Conservation (phyloP, 2,329 filamentous ascomycete genomes). For the Xylariaceae sp. region DNA sequence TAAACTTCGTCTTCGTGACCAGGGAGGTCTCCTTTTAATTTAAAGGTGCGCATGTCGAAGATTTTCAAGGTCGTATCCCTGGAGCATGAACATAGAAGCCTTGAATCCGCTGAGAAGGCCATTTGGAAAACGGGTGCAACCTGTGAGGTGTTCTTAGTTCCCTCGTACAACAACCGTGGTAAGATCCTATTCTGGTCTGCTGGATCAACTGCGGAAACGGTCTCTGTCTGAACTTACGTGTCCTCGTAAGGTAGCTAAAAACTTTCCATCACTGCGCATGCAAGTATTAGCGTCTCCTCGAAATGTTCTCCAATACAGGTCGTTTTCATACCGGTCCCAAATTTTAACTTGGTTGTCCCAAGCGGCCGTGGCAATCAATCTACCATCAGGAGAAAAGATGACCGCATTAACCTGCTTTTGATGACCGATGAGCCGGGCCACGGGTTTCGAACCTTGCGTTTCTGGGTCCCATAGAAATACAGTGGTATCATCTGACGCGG, state of each 20-base stretch:
- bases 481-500: constrained; percentile 55
- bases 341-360: constrained; percentile 96
- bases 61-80: constrained; percentile 91
- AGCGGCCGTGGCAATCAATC: constrained; percentile 79
- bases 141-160: constrained; percentile 17
- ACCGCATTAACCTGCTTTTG: constrained; percentile 98
- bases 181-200: background rate
- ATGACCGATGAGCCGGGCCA: constrained; percentile 87
- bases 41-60: constrained; percentile 86
- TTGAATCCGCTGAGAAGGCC: constrained; percentile 86
- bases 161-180: background rate
- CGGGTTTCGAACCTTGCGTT: constrained; percentile 70
- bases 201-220: background rate
- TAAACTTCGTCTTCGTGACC: constrained; percentile 26
- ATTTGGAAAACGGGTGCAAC: constrained; percentile 85
- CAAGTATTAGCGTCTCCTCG: constrained; percentile 4
- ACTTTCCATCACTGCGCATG: constrained; percentile 59
- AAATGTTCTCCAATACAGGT: background rate
- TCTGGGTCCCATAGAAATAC: constrained; percentile 94
- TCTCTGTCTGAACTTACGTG: constrained; percentile 57
- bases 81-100: constrained; percentile 73
- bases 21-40: constrained; percentile 48
- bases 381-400: constrained; percentile 86
- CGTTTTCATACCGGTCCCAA: constrained; percentile 66
- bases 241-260: constrained; percentile 82